Evolutionary conservation across 208 protist genomes (phyloP), one percentile per base, ranked within the genome.

Genomic region (Phytomonas serpens): DNA sequence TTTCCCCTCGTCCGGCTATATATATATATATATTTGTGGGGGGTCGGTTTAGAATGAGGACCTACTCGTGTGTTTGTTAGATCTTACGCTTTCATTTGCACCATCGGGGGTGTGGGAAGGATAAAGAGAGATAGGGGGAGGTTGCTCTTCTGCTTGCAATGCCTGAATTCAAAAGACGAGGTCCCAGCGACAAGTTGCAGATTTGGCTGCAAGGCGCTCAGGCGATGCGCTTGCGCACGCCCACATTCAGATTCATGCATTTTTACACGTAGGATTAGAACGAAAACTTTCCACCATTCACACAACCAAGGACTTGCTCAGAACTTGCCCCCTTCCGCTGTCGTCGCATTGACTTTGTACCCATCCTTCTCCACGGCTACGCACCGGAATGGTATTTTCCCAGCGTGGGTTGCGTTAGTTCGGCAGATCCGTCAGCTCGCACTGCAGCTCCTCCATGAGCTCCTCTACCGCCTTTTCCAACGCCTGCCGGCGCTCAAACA

Each of bases 371-470:
- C 34, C 34, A 36, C 34, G 34, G 34, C 3, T 57, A 6, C 19
- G 1, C 3, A 23, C 19, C 19, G 19, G 47, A 57, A 57, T 57
- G 23, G 2, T 19, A 19, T 19, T 52, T 16, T 1, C 47, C 47
- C 10, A 23, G 2, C 14, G 47, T 40, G n/a, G 31, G 16, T 2
- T 70, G 51, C 7, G 51, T 62, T 38, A 70, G 23, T 77, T 62
- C 70, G 61, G 64, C 23, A 63, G 40, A 62, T 87, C 85, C 27
- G 77, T 87, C 61, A 87, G 68, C 31, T 81, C 82, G 37, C 76
- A 75, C 72, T 89, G 82, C 29, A 87, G 63, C 52, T 86, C 80
- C 62, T 89, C 85, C 33, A 67, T 76, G 2, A 89, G 63, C 7
- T 83, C 85, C 14, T 67, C 74, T 7, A 79, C 80, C 1, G 74